Evolutionary conservation across 2,329 filamentous ascomycete species (phyloP).

Genomic region (Phialemoniopsis sp.): DNA sequence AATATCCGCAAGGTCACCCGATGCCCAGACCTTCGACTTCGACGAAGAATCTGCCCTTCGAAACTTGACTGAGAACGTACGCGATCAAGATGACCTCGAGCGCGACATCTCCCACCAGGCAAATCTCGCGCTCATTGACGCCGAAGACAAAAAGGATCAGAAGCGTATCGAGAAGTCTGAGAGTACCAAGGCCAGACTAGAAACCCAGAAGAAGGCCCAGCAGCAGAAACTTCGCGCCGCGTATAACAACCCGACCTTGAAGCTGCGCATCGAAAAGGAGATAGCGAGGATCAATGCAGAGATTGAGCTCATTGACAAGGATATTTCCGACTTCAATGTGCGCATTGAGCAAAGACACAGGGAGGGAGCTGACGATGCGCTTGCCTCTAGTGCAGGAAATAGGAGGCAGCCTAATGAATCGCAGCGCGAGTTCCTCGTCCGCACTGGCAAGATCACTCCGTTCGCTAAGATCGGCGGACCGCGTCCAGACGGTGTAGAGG

Average conservation of each 20-base stretch:
- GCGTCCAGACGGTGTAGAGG: conserved; percentile 57
- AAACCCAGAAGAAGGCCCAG: conserved; percentile 57
- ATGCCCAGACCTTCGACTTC: conserved; percentile 16
- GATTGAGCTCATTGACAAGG: conserved; percentile 61
- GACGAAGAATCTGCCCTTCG: conserved; percentile 59
- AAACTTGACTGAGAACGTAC: conserved; percentile 63
- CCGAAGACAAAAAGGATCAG: conserved; percentile 59
- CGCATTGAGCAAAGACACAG: conserved; percentile 75
- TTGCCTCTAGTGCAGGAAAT: conserved; percentile 39
- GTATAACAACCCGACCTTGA: conserved; percentile 41
- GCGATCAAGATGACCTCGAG: conserved; percentile 87
- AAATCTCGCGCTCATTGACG: conserved; percentile 53
- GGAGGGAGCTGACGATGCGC: conserved; percentile 38
- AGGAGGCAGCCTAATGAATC: conserved; percentile 73
- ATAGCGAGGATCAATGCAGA: conserved; percentile 63
- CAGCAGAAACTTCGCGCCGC: conserved; percentile 40
- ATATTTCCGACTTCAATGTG: conserved; percentile 74
- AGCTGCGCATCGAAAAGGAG: conserved; percentile 58
- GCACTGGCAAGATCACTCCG: conserved; percentile 95
- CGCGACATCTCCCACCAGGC: conserved; percentile 72
- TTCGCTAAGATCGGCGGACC: conserved; percentile 75
- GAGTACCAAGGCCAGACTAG: conserved; percentile 52
- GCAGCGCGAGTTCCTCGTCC: conserved; percentile 83
- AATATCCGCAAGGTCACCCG: not conserved
- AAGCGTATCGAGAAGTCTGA: conserved; percentile 58